These are phyloP conservation scores for Mariannaea sp. DNA, from an alignment of 2,329 filamentous ascomycete genomes.

Conservation along the genomic window DNA sequence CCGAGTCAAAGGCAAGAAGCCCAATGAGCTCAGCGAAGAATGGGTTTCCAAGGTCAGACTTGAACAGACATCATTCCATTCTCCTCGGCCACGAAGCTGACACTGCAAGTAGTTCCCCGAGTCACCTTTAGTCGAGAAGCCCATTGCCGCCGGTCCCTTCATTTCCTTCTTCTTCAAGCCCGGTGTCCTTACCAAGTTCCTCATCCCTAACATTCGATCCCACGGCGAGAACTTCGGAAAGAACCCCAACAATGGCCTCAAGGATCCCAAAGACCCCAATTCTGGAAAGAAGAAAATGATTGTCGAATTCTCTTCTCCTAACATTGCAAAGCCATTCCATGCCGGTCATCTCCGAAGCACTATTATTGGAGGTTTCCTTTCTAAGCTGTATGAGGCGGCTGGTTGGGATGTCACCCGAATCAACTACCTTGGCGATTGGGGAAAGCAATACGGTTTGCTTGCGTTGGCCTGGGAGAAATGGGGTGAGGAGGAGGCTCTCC, in stretches of 20 bases:
- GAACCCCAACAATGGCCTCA: slow-evolving; percentile 63
- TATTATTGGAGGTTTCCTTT: slow-evolving; percentile 78
- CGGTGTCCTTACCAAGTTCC: slow-evolving; percentile 65
- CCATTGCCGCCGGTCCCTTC: slow-evolving; percentile 68
- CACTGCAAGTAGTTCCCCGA: slow-evolving; percentile 65
- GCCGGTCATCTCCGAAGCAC: slow-evolving; percentile 78
- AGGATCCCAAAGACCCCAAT: slow-evolving; percentile 64
- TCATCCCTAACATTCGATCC: slow-evolving; percentile 72
- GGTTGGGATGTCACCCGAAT: slow-evolving; percentile 76
- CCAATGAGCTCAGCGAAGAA: slow-evolving; percentile 63
- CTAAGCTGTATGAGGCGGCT: slow-evolving; percentile 71
- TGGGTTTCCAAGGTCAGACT: slow-evolving; percentile 62
- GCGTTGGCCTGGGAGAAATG: slow-evolving; percentile 77
- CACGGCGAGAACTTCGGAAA: slow-evolving; percentile 57
- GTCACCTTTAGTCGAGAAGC: slow-evolving; percentile 74
- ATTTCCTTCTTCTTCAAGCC: slow-evolving; percentile 81
- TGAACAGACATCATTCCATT: not conserved
- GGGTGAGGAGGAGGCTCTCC: slow-evolving; percentile 72
- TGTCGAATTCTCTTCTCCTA: slow-evolving; percentile 83
- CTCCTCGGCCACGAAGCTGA: slow-evolving; percentile 16
- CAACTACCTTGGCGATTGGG: slow-evolving; percentile 55
- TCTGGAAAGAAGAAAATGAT: slow-evolving; percentile 69
- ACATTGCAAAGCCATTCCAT: slow-evolving; percentile 86
- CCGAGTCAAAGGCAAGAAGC: slow-evolving; percentile 73
- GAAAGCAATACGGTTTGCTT: slow-evolving; percentile 39